Base-by-base conservation (phyloP, 257 asterid species). In the Gentiana dahurica region DNA sequence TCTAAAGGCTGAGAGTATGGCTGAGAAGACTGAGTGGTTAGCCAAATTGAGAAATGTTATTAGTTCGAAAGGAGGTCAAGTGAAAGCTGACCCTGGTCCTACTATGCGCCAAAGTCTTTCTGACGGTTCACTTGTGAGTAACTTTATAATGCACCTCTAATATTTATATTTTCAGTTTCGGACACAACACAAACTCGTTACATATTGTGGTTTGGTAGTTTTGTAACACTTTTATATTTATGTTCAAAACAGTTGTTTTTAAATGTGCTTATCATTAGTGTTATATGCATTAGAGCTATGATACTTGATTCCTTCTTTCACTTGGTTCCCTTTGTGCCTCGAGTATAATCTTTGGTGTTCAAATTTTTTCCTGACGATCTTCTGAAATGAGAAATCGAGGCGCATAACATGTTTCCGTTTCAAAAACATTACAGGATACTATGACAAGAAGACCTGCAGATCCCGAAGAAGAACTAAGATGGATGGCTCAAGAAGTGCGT, bases 401-500 rank as follows among this genome's bases (percentile, higher is more conserved):
- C n/a, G 11, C 2, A 6, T 8, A 44, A 47, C 38, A 44, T 15
- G 33, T 45, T 34, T 38, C 13, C 47, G 37, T 70, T 59, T 53
- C 54, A 53, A 53, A 53, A 49, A 36, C 35, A 52, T 68, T 74
- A 24, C 24, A 88, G 97, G 97, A 85, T 55, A 79, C 97, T 54
- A 81, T 82, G 95, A 60, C 79, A 49, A 78, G 97, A 79, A 75
- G 81, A 81, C 97, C 95, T 37, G 95, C 77, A 24, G 95, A 88
- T 71, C 96, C 96, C 2, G 96, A 88, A 71, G 96, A 88, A 73
- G 96, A 88, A 68, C 96, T 88, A 64, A 83, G 96, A 60, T 88
- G 96, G 96, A 88, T 88, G 95, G 74, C 96, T 74, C 96, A 88
- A 66, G 96, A 88, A 85, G 96, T 88, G 67, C 94, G 96, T 36